phyloP scores from a whole-genome alignment of 2,329 filamentous ascomycete species.

The Colletotrichum musicola region DNA sequence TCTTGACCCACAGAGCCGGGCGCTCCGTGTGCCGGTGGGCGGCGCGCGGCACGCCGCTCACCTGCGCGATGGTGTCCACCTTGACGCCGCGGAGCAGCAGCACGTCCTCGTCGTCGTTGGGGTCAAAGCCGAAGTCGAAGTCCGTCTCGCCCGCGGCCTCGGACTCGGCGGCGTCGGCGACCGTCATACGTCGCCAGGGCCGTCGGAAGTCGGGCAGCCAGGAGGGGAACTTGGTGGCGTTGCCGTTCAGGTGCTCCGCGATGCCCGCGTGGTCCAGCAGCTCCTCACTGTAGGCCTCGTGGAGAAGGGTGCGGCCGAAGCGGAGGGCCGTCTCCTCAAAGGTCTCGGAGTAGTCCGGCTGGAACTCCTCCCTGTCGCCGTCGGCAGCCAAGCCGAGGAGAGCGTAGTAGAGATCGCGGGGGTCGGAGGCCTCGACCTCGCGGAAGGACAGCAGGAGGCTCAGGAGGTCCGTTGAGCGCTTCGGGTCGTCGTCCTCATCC shows the following conservation, averaged over 20 bases:
- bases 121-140: constrained; percentile 37
- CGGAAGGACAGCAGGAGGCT: constrained; percentile 37
- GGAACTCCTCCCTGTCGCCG: constrained; percentile 37
- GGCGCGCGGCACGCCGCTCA: constrained; percentile 30
- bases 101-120: constrained; percentile 28
- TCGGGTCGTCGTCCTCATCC: constrained; percentile 16
- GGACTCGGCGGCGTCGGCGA: constrained; percentile 36
- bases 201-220: constrained; percentile 38
- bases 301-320: constrained; percentile 35
- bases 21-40: constrained; percentile 31
- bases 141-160: constrained; percentile 36
- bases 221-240: constrained; percentile 21
- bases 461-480: constrained; percentile 34
- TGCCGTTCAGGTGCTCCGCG: constrained; percentile 26
- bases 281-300: constrained; percentile 36
- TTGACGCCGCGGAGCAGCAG: constrained; percentile 32
- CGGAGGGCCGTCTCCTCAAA: constrained; percentile 36
- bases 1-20: constrained; percentile 33
- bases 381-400: constrained; percentile 36
- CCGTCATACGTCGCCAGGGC: constrained; percentile 36
- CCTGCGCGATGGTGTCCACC: constrained; percentile 28
- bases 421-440: constrained; percentile 38
- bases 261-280: constrained; percentile 37
- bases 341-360: constrained; percentile 31
- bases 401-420: constrained; percentile 36